Evolutionary conservation across 2,329 filamentous ascomycete genomes (phyloP).

Genomic region (Alternaria sp.): DNA sequence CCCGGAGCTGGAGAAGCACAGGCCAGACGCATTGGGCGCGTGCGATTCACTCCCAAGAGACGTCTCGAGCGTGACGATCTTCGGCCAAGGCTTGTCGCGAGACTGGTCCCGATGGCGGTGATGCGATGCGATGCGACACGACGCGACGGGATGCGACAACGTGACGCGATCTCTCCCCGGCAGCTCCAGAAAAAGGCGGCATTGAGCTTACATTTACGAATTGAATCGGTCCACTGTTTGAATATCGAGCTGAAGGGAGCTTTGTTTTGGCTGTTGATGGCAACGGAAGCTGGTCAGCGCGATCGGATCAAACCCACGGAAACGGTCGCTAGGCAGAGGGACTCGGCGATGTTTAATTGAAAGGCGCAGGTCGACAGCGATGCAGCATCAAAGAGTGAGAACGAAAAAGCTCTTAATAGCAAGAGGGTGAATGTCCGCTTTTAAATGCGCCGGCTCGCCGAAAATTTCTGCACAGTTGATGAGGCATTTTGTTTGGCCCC

Average conservation of each 20-base stretch:
- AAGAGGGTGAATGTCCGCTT: conserved; percentile 32
- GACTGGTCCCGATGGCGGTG: conserved; percentile 12
- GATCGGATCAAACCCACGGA: conserved; percentile 28
- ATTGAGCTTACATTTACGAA: conserved; percentile 44
- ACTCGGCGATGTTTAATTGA: conserved; percentile 24
- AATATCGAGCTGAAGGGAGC: conserved; percentile 20
- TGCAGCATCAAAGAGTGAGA: conserved; percentile 37
- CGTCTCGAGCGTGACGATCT: not conserved
- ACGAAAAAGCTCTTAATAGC: conserved; percentile 18
- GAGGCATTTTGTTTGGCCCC: conserved; percentile 47
- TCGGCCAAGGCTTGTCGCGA: conserved; percentile 25
- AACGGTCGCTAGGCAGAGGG: conserved; percentile 31
- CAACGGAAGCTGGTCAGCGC: conserved; percentile 41
- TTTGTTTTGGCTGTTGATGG: conserved; percentile 27
- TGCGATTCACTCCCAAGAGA: not conserved
- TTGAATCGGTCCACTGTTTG: conserved; percentile 24
- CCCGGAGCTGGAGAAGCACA: conserved; percentile 6
- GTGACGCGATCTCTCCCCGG: conserved; percentile 13
- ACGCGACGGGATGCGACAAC: conserved; percentile 7
- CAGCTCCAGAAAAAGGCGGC: conserved; percentile 20
- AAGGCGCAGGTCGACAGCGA: conserved; percentile 32
- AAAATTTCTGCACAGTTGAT: conserved; percentile 43
- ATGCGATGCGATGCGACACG: conserved; percentile 4
- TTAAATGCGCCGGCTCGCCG: conserved; percentile 38
- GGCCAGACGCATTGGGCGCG: conserved; percentile 13